Base-by-base conservation (phyloP, 352 stramenopile genomes). In the Thalassiosira oceanica region DNA sequence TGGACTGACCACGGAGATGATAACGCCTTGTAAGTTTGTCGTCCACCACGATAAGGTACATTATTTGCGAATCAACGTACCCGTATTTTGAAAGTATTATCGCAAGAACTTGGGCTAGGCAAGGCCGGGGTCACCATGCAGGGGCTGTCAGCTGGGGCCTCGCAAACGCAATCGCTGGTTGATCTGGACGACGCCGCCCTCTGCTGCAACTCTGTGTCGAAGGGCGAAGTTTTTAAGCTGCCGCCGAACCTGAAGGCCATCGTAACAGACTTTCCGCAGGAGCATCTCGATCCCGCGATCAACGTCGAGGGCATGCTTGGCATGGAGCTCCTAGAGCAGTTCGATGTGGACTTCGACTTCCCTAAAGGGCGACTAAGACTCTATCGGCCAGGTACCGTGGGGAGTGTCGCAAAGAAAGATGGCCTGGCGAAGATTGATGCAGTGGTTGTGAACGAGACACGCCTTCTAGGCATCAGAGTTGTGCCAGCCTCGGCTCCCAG, bases 301-400 rank as follows among this genome's bases (percentile, higher is more conserved):
- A 63, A 88, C 13, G 73, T 89, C 8, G 82, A 89, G 45, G 82
- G 82, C 5, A 89, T 89, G 82, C 33, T 89, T 16, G 82, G 82
- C 1, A 85, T 86, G 82, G 82, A 89, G 61, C 15, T 86, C 41
- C 43, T 89, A 1, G 61, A 62, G 24, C 52, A 74, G 37, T 89
- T 85, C 60, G 82, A 89, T 72, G 64, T 85, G 0, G 82, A 89
- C 58, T 86, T 89, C 29, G 82, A 89, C 48, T 89, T 89, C 61
- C 67, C 75, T 1, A 61, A 53, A 3, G 64, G 61, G 16, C 66
- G 76, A 42, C 62, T 89, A 5, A 61, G 82, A 42, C 56, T 89
- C 27, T 89, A 64, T 50, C 69, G 65, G 26, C 75, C 78, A 23
- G 66, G 72, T 31, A 78, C 61, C 8, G 60, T 53, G 18, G 44